Evolutionary conservation across 176 grass and related monocot species (phyloP), one percentile per base, ranked within the genome.

Genomic region (Aechmea fasciata): DNA sequence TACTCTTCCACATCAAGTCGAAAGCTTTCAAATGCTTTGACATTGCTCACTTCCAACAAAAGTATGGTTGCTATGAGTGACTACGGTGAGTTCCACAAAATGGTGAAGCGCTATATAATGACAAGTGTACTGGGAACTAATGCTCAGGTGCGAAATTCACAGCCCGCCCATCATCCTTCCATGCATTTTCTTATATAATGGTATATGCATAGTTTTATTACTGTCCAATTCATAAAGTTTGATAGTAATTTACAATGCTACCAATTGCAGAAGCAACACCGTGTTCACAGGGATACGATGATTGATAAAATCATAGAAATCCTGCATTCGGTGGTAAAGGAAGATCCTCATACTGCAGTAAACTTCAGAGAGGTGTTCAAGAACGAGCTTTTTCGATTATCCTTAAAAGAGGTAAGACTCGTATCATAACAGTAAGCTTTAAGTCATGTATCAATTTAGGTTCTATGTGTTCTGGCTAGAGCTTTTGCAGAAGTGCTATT

Each of bases 61-160:
- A 68, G 53, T 53, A 90, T 97, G 82, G 82, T 92, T 73, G 86
- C 93, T 48, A 83, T 48, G 12, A 97, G 93, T 51, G 93, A 97
- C 66, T 92, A 92, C 49, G 86, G 69, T 14, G 79, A 97, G 51
- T 97, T 85, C 69, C 89, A 92, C 64, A 92, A 87, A 63, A 82
- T 83, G 79, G 85, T 85, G n/a, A 97, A 92, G 79, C 85, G 93
- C 50, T 90, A 83, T 52, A 17, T 97, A 49, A 77, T 97, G 79
- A 66, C 82, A 3, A 81, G 74, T 66, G 73, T 90, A 68, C 69
- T 97, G 50, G 84, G 93, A 69, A 65, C 79, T 73, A 75, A 75
- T 81, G 86, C 68, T 33, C 93, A 92, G 93, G 93, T 96, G 70
- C 33, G 67, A 41, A 9, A 20, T 1, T 20, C 54, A 59, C n/a